Base-by-base conservation (phyloP, 2,329 filamentous ascomycete species). In the Pseudocercospora vitis region DNA sequence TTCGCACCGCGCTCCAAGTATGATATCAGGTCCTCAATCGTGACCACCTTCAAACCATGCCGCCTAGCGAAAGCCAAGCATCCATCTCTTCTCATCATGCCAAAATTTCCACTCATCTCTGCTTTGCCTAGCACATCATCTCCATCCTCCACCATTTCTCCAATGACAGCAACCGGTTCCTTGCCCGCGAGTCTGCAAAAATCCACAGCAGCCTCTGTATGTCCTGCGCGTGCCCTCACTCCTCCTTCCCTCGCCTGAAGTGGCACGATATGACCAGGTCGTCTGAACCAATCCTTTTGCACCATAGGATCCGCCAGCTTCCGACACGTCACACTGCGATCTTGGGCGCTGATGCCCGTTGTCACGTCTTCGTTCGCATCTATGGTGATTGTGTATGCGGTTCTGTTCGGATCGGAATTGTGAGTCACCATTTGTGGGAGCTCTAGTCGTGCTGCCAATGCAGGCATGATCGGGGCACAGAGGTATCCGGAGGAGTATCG, bases 201-300 rank as follows among this genome's bases (percentile, higher is more conserved):
- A 71, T 99, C 94, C 3, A 95, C 82, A 7, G 87, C 90, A 1
- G 94, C 94, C 78, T 99, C 94, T 8, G 94, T 99, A 73, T 99
- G 94, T 3, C 94, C 94, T 47, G 78, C 78, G 12, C 94, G 76
- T 68, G 86, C 85, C 51, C 89, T 78, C 4, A 97, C 89, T 24
- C 92, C 92, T 12, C 94, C 94, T 21, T 83, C 78, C 12, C 83
- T 78, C 11, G 91, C 88, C 65, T 86, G 82, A 66, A 99, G 78
- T 2, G 94, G 94, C 62, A 99, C 83, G 21, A 97, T 84, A 73
- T 99, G 94, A 4, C 94, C 94, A 0, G 94, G 94, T 28, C 91
- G 76, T 52, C 91, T 79, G 71, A 99, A 88, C 63, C 79, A 80
- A 7, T 74, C 76, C 3, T 82, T 72, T 9, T 76, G 80, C 14